Base-by-base conservation (phyloP, 2,329 filamentous ascomycete species). In the Calonectria crousiana region DNA sequence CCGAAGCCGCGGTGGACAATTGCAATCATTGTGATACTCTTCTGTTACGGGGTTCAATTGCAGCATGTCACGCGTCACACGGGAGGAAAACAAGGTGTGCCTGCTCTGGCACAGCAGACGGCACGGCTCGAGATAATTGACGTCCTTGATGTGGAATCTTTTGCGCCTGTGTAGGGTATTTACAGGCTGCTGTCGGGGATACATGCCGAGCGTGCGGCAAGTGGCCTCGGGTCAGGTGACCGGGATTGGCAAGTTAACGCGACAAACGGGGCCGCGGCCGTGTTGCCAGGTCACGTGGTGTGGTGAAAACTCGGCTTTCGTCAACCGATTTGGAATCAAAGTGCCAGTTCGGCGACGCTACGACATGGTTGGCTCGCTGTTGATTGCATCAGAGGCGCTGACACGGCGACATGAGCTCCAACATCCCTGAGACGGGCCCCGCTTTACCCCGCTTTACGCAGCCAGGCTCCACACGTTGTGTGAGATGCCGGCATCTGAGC, bases 391-490 rank as follows among this genome's bases (percentile, higher is more conserved):
- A 47, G 44, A 47, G 44, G 44, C 20, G 65, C 34, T 53, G 65
- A 67, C 49, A 53, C 65, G 65, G 65, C 65, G 44, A 9, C 11
- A 16, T 32, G 47, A 36, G 13, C 28, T 23, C 44, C 44, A 47
- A 47, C 44, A 47, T 47, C 44, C 44, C 23, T 30, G 51, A 28
- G 51, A 18, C 30, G 11, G 51, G 26, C 51, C 65, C 65, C 65
- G 47, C 65, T 67, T 67, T 67, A 67, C 65, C 65, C 65, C 65
- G 65, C 65, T 34, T 44, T 49, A 52, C 65, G 32, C 65, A 56
- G 47, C 65, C 51, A 32, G 5, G 51, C 4, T 30, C 65, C 32
- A 38, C 49, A 9, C 44, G 44, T 36, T 20, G 65, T 20, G 23
- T 53, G 23, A 23, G 65, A 67, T 67, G 51, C 26, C 30, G 26